Evolutionary conservation across 352 stramenopile species (phyloP).

Genomic region (Pythium volutum): DNA sequence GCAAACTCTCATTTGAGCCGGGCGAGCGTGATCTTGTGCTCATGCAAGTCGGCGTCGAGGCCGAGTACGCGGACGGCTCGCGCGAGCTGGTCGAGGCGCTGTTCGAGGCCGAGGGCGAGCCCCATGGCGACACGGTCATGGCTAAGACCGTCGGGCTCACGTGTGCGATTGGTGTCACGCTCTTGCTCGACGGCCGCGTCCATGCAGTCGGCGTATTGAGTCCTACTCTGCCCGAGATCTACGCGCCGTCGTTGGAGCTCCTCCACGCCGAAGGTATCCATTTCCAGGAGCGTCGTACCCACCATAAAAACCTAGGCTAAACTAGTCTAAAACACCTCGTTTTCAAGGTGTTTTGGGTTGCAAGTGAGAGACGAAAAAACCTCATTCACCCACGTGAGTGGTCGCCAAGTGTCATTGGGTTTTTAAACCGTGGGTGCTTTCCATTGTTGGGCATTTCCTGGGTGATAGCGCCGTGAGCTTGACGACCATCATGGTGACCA

Average conservation of each 20-base stretch:
- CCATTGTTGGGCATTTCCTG: conserved; percentile 11
- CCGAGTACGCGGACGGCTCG: conserved; percentile 36
- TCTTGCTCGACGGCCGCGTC: conserved; percentile 63
- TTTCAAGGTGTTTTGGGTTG: conserved; percentile 12
- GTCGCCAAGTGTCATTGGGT: conserved; percentile 23
- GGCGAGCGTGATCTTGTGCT: conserved; percentile 80
- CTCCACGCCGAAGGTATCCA: conserved; percentile 46
- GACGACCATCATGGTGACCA: conserved; percentile 17
- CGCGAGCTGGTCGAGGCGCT: conserved; percentile 46
- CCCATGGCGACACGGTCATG: conserved; percentile 69
- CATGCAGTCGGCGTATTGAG: conserved; percentile 46
- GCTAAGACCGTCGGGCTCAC: conserved; percentile 84
- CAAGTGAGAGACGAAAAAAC: conserved; percentile 22
- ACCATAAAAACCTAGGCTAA: not conserved
- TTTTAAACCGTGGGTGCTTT: conserved; percentile 7
- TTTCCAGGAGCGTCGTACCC: conserved; percentile 28
- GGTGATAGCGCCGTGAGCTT: not conserved
- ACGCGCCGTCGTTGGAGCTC: conserved; percentile 39
- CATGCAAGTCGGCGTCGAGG: conserved; percentile 48
- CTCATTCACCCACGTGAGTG: conserved; percentile 24
- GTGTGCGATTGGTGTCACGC: conserved; percentile 66
- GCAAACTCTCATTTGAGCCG: conserved; percentile 50
- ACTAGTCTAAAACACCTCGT: conserved; percentile 16
- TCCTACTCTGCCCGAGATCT: conserved; percentile 56
- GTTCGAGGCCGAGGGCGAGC: conserved; percentile 55